Evolutionary conservation across 2,329 filamentous ascomycete genomes (phyloP), one percentile per base, ranked within the genome.

Genomic region (Thielaviopsis populi): DNA sequence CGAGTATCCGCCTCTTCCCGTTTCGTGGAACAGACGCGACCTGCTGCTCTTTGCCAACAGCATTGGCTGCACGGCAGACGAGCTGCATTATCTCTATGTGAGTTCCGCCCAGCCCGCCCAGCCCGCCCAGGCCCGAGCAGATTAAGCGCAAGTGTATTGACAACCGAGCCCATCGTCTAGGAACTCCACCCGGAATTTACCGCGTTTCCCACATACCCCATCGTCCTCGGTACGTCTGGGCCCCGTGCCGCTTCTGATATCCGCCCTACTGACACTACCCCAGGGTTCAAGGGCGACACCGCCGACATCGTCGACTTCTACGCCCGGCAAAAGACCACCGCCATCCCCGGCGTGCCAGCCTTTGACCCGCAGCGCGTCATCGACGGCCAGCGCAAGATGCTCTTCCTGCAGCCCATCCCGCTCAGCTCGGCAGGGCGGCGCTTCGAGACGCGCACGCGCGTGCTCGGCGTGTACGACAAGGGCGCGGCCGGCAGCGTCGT

Each of bases 61-160:
- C 76, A 92, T 96, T 73, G 91, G 91, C 64, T 85, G 81, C 72
- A 92, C 83, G 13, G 80, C 81, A n/a, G 85, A 95, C 69, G 91
- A 96, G 79, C 83, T 96, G 71, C 90, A 96, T 73, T 95, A 92
- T 73, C 85, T 96, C 76, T 96, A 91, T 70, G 90, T 94, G 79
- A 66, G 82, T 71, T 43, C 22, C 42, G n/a, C 15, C 41, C 10
- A 33, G 2, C 50, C 19, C 6, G 15, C 30, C n/a, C n/a, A n/a
- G n/a, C n/a, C n/a, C n/a, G n/a, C n/a, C n/a, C n/a, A n/a, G n/a
- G n/a, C n/a, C n/a, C n/a, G n/a, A n/a, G n/a, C n/a, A n/a, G n/a
- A n/a, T n/a, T n/a, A 13, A 27, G 17, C 22, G 17, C 43, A 19
- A 22, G 2, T 42, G 10, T 33, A 19, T 17, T 37, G 33, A 50